Evolutionary conservation across 179 eudicot species (phyloP), one percentile per base, ranked within the genome.

Genomic region (Dionaea muscipula): DNA sequence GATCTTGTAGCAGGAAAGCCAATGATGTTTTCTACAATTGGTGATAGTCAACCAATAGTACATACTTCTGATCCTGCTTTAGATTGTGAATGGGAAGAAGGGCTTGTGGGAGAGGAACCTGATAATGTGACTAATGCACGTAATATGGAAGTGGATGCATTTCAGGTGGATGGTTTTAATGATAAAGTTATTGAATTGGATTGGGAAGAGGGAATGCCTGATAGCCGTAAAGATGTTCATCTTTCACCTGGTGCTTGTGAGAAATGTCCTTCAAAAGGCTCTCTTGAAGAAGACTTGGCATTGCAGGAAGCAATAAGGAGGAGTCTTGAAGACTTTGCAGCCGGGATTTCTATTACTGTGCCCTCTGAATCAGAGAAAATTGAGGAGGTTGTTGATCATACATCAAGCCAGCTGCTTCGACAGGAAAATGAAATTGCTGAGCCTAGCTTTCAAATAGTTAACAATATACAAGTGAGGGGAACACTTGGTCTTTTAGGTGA

Each of bases 11-110:
- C 85, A 56, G 90, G 80, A 50, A 75, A 74, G 46, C 67, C 74
- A 9, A 56, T 66, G 43, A 52, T 60, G 49, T 41, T 63, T 48
- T 63, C 67, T 50, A 59, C 68, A 54, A 66, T 28, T 66, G 71
- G 63, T 59, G 45, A 74, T 68, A 45, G 47, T 47, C 47, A 39
- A 43, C 44, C 65, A 19, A 51, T 27, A 39, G 49, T 60, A n/a
- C 64, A 56, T 19, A 28, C 68, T 59, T 45, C 7, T 56, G 62
- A 58, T 43, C 66, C 82, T 47, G 63, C 56, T 52, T 84, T 87
- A 47, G 87, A 78, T 58, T 63, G 67, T 77, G 87, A 85, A 59
- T 80, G 87, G 96, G 91, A 85, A 67, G 94, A 72, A 61, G 94
- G 84, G 26, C 59, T 58, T 12, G 47, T 56, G 64, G 73, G 60